These are phyloP conservation scores for Chalaropsis thielavioides DNA, from an alignment of 2,329 filamentous ascomycete species.

Conservation along the genomic window DNA sequence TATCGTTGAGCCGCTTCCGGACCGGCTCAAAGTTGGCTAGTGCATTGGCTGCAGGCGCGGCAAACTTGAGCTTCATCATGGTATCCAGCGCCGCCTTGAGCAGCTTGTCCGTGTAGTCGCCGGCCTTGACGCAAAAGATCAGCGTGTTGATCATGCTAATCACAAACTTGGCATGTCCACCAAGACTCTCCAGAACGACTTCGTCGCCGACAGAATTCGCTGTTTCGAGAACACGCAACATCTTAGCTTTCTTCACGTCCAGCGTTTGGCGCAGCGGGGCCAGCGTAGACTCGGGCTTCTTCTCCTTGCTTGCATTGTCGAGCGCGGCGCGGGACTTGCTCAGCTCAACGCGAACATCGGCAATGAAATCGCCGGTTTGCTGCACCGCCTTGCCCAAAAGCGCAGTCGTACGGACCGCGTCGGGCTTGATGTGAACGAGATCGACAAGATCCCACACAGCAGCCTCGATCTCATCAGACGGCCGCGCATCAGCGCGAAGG, in stretches of 20 bases:
- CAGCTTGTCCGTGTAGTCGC: slow-evolving; percentile 38
- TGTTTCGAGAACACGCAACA: slow-evolving; percentile 39
- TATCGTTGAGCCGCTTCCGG: slow-evolving; percentile 47
- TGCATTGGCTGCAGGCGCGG: slow-evolving; percentile 36
- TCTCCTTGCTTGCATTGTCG: slow-evolving; percentile 32
- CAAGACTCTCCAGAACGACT: slow-evolving; percentile 42
- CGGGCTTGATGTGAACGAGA: slow-evolving; percentile 34
- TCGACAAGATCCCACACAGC: slow-evolving; percentile 41
- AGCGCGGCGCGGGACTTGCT: slow-evolving; percentile 33
- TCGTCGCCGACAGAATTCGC: slow-evolving; percentile 41
- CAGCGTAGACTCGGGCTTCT: slow-evolving; percentile 26
- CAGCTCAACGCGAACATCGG: slow-evolving; percentile 34
- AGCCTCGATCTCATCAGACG: slow-evolving; percentile 32
- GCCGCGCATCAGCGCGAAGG: slow-evolving; percentile 31
- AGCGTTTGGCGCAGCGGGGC: slow-evolving; percentile 21
- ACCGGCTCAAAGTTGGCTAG: slow-evolving; percentile 46
- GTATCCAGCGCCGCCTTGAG: slow-evolving; percentile 44
- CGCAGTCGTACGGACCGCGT: slow-evolving; percentile 26
- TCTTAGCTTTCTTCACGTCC: slow-evolving; percentile 32
- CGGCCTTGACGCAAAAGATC: slow-evolving; percentile 38
- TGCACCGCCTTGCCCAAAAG: slow-evolving; percentile 36
- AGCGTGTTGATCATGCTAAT: slow-evolving; percentile 40
- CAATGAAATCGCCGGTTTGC: slow-evolving; percentile 36
- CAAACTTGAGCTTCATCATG: slow-evolving; percentile 47
- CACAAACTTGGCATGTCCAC: slow-evolving; percentile 42